A percentile compares a stretch with the other conserved stretches of the same genome.
Evolutionary conservation across 2,329 filamentous ascomycete species (phyloP).

Genomic region (Aaosphaeria arxii): DNA sequence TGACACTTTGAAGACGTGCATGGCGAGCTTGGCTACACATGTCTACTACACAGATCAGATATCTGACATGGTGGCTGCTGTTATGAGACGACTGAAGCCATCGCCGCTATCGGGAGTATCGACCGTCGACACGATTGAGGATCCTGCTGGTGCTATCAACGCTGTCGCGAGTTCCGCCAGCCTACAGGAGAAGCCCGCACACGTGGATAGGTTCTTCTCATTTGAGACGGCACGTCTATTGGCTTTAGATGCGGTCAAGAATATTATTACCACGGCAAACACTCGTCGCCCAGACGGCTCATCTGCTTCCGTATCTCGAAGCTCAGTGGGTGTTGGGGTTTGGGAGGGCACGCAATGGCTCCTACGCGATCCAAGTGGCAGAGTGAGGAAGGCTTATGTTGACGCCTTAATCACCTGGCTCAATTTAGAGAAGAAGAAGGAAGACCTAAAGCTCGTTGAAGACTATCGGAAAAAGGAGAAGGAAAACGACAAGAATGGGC

Average conservation of each 20-base stretch:
- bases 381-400: conserved; percentile 79
- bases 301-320: conserved; percentile 61
- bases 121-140: conserved; percentile 47
- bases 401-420: conserved; percentile 85
- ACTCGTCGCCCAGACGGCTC: conserved; percentile 39
- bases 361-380: conserved; percentile 71
- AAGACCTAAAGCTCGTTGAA: conserved; percentile 62
- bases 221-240: conserved; percentile 59
- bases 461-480: conserved; percentile 45
- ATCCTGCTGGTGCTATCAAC: conserved; percentile 48
- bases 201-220: conserved; percentile 59
- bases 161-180: conserved; percentile 48
- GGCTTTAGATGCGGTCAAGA: conserved; percentile 76
- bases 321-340: conserved; percentile 72
- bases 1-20: conserved; percentile 71
- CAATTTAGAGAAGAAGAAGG: conserved; percentile 69
- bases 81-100: conserved; percentile 76
- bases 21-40: conserved; percentile 88
- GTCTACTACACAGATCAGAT: conserved; percentile 97
- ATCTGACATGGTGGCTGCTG: conserved; percentile 83
- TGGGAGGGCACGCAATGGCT: conserved; percentile 99
- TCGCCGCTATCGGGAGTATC: conserved; percentile 44
- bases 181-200: conserved; percentile 49
- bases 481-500: conserved; percentile 43
- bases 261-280: conserved; percentile 80